Percentiles rank a stretch among this genome's conserved stretches.
Evolutionary conservation across 192 early-diverging fungal species (phyloP).

Genomic region (Geranomyces michiganensis): DNA sequence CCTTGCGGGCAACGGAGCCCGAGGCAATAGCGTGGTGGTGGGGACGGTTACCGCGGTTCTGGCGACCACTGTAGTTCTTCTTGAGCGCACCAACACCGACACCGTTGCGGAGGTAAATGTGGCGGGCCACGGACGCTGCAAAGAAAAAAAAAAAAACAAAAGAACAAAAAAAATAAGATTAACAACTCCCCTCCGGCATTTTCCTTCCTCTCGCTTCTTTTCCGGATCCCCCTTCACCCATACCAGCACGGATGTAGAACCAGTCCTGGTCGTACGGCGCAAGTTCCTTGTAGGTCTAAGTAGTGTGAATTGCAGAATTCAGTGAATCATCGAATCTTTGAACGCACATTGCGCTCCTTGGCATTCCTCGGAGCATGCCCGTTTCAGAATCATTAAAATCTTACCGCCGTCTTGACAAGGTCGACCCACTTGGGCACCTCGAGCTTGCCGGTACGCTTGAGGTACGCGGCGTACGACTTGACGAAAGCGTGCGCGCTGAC

Average conservation of each 20-base stretch:
- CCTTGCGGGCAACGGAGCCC: conserved; percentile 93
- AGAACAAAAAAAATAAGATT: not conserved
- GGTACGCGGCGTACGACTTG: conserved; percentile 97
- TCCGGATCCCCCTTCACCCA: conserved; percentile 22
- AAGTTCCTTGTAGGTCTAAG: conserved; percentile 94
- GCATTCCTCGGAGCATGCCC: conserved; percentile 54
- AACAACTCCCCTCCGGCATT: not conserved
- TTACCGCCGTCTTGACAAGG: conserved; percentile 97
- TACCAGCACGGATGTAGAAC: conserved; percentile 97
- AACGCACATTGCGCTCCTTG: conserved; percentile 59
- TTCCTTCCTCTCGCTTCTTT: not conserved
- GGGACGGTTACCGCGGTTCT: conserved; percentile 92
- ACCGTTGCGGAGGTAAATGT: conserved; percentile 94
- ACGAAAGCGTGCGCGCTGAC: conserved; percentile 94
- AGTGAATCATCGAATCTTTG: conserved; percentile 73
- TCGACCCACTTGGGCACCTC: conserved; percentile 99
- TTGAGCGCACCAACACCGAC: conserved; percentile 94
- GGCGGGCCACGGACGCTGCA: conserved; percentile 69
- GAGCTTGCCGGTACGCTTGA: conserved; percentile 98
- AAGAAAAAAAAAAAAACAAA: conserved; percentile 1
- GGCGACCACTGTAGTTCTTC: conserved; percentile 90
- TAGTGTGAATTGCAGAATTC: conserved; percentile 68
- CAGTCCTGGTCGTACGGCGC: conserved; percentile 98
- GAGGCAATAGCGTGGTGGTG: conserved; percentile 86
- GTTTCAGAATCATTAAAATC: conserved; percentile 62